Percentiles rank a stretch among this genome's conserved stretches.
Evolutionary conservation across 805 yeast genomes (phyloP).

Genomic region (Yarrowia sp.): DNA sequence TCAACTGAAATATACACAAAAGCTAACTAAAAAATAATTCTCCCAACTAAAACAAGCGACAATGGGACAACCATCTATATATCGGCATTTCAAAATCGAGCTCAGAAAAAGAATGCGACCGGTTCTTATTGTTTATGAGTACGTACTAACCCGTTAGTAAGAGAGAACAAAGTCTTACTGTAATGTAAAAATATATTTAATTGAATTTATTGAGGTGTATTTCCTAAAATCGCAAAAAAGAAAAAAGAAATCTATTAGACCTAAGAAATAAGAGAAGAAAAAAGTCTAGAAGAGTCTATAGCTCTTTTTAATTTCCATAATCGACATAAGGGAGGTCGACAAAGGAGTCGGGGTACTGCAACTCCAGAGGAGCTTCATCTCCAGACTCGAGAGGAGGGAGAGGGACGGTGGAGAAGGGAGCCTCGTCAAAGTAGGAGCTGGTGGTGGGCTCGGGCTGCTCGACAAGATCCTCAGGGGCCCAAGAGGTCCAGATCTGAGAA

Average conservation of each 20-base stretch:
- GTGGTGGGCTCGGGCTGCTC: constrained; percentile 4
- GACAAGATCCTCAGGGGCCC: neutral
- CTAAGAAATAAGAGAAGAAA: neutral
- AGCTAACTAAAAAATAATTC: too few relatives aligned
- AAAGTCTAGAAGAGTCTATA: neutral
- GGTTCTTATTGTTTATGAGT: too few relatives aligned
- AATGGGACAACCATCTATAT: too few relatives aligned
- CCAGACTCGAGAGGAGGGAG: constrained; percentile 1
- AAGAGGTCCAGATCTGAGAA: neutral
- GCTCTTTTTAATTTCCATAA: neutral
- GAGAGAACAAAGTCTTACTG: too few relatives aligned
- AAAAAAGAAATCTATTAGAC: constrained; percentile 14
- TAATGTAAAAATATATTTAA: too few relatives aligned
- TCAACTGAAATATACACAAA: too few relatives aligned
- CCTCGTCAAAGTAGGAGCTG: constrained; percentile 1
- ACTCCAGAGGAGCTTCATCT: neutral
- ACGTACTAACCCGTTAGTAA: too few relatives aligned
- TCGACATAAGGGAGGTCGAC: constrained; percentile 1
- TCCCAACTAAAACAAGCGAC: too few relatives aligned
- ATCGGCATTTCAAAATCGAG: too few relatives aligned
- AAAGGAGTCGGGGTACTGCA: neutral
- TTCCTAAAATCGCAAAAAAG: too few relatives aligned
- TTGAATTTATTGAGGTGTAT: too few relatives aligned
- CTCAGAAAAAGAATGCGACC: too few relatives aligned
- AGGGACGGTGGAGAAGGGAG: constrained; percentile 9